Evolutionary conservation across 1,139 yeast species (phyloP).

Genomic region (Hansenula anomala): DNA sequence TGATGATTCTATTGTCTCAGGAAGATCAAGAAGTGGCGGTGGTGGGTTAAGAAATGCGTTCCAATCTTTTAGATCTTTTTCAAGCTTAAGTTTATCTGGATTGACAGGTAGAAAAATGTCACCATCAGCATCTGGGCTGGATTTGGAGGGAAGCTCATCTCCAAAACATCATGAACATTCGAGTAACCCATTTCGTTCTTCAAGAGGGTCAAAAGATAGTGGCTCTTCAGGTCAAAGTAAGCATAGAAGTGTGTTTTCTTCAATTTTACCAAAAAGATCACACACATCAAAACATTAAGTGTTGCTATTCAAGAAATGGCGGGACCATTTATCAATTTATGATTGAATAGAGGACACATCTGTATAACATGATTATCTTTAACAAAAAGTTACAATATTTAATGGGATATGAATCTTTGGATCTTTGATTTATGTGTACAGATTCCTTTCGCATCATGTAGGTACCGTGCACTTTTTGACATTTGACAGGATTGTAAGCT

Average conservation of each 20-base stretch:
- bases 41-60: conserved; percentile 8
- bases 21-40: neutral
- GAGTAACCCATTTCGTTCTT: neutral
- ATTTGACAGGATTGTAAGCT: too few species aligned
- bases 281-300: conserved; percentile 1
- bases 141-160: neutral
- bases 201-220: neutral
- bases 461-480: too few species aligned
- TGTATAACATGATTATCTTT: too few species aligned
- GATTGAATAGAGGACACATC: too few species aligned
- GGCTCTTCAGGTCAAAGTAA: neutral
- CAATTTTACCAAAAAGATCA: conserved; percentile 2
- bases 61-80: conserved; percentile 8
- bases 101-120: conserved; percentile 1
- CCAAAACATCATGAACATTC: neutral
- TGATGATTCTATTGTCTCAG: neutral
- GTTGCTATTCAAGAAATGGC: neutral
- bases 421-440: too few species aligned
- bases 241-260: neutral
- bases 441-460: too few species aligned
- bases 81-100: conserved; percentile 3
- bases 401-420: too few species aligned
- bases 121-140: neutral
- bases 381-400: too few species aligned
- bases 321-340: neutral